Conservation (phyloP, 768 basidiomycete genomes). For the Lactifluus hygrophoroides region DNA sequence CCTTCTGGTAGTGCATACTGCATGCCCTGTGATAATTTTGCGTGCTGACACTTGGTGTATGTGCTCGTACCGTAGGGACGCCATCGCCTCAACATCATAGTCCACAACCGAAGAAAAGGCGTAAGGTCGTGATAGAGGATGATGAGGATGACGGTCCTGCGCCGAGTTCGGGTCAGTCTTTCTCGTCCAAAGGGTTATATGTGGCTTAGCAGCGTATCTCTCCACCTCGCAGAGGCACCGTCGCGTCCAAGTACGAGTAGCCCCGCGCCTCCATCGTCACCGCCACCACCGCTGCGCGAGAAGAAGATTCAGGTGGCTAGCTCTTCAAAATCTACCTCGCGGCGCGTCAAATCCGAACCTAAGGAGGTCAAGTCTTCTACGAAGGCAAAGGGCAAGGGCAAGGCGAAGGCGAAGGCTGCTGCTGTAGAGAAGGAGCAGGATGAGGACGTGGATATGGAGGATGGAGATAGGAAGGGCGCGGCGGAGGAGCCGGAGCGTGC, state of each 20-base stretch:
- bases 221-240: slow-evolving; percentile 2
- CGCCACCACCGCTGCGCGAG: not conserved
- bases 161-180: slow-evolving; percentile 10
- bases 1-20: not conserved
- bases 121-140: slow-evolving; percentile 46
- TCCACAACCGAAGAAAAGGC: slow-evolving; percentile 43
- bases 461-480: slow-evolving; percentile 12
- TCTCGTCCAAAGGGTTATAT: not conserved
- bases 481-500: slow-evolving; percentile 22
- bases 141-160: slow-evolving; percentile 28
- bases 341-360: not conserved
- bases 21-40: not conserved
- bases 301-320: not conserved
- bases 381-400: slow-evolving; percentile 17
- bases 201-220: not conserved
- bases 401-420: slow-evolving; percentile 9
- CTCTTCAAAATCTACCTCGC: slow-evolving; percentile 1
- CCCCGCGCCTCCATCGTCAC: not conserved
- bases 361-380: not conserved
- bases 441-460: slow-evolving; percentile 18
- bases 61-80: not conserved
- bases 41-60: not conserved
- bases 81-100: slow-evolving; percentile 24
- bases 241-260: slow-evolving; percentile 3
- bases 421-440: not conserved